Evolutionary conservation across 768 basidiomycete species (phyloP).

Genomic region (Tylopilus rubrobrunneus): DNA sequence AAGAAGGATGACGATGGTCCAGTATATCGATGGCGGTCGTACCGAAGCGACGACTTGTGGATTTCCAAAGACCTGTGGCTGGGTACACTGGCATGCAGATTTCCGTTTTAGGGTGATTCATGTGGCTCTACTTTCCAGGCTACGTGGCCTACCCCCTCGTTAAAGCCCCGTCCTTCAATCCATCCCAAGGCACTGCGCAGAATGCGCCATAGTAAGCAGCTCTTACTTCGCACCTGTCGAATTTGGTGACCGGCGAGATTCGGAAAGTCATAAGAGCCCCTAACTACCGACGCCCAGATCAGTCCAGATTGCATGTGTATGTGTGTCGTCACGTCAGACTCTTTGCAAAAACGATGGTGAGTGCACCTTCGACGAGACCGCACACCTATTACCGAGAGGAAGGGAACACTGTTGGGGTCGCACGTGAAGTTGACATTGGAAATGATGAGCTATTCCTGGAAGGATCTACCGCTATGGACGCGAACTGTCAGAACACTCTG

Average conservation of each 20-base stretch:
- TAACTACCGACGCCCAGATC: neutral
- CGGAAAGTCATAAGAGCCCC: neutral
- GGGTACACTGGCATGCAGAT: conserved; percentile 23
- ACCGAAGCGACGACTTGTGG: conserved; percentile 3
- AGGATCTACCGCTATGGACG: conserved; percentile 13
- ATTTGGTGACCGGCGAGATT: neutral
- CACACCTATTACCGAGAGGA: no score
- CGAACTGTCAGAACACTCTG: conserved; percentile 6
- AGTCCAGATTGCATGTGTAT: no score
- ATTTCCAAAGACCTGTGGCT: conserved; percentile 27
- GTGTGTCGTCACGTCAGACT: neutral
- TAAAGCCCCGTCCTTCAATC: neutral
- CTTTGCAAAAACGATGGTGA: neutral
- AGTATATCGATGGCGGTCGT: neutral
- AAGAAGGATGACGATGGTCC: neutral
- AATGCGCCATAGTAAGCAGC: no score
- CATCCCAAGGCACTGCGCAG: neutral
- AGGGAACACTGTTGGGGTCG: no score
- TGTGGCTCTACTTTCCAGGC: conserved; percentile 14
- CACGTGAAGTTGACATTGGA: conserved; percentile 16
- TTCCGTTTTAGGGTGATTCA: conserved; percentile 19
- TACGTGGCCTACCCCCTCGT: neutral
- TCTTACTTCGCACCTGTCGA: neutral
- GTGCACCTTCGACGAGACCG: no score
- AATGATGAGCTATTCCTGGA: conserved; percentile 15